Conservation (phyloP, 2,329 filamentous ascomycete species). For the Sporothrix curviconia region DNA sequence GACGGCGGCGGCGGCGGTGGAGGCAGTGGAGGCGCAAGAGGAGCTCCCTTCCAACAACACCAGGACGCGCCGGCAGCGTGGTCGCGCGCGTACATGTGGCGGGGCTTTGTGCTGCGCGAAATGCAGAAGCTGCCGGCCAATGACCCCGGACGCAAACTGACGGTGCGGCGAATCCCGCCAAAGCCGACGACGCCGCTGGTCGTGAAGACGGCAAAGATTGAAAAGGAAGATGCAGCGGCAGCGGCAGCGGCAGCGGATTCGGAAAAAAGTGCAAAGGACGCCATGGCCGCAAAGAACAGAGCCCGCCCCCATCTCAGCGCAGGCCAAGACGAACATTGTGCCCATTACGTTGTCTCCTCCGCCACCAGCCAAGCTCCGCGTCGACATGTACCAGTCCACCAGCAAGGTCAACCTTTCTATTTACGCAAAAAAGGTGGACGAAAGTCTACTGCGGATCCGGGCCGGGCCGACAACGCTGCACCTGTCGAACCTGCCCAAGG, state of each 20-base stretch:
- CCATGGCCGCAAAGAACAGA: too few species aligned
- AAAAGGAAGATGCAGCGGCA: background rate
- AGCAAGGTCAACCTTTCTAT: conserved; percentile 31
- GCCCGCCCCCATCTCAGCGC: too few species aligned
- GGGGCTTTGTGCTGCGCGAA: conserved; percentile 40
- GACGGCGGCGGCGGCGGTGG: conserved; percentile 17
- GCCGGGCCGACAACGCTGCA: conserved; percentile 17
- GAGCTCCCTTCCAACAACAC: conserved; percentile 13
- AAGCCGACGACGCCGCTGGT: conserved; percentile 12
- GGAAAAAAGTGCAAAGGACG: background rate
- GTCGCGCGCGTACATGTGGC: conserved; percentile 39
- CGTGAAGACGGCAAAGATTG: background rate
- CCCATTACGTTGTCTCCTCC: background rate
- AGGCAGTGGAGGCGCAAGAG: background rate
- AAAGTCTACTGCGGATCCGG: conserved; percentile 16
- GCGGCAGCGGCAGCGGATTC: background rate
- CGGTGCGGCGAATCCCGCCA: conserved; percentile 28
- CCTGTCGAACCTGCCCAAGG: conserved; percentile 17
- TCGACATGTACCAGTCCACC: conserved; percentile 37
- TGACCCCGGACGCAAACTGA: conserved; percentile 42
- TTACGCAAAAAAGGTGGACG: conserved; percentile 34
- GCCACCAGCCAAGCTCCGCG: conserved; percentile 29
- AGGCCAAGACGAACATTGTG: background rate
- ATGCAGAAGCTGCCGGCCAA: conserved; percentile 40
- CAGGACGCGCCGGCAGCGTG: conserved; percentile 23